Conservation (phyloP, 345 rosid genomes). For the Euphorbia peplus region DNA sequence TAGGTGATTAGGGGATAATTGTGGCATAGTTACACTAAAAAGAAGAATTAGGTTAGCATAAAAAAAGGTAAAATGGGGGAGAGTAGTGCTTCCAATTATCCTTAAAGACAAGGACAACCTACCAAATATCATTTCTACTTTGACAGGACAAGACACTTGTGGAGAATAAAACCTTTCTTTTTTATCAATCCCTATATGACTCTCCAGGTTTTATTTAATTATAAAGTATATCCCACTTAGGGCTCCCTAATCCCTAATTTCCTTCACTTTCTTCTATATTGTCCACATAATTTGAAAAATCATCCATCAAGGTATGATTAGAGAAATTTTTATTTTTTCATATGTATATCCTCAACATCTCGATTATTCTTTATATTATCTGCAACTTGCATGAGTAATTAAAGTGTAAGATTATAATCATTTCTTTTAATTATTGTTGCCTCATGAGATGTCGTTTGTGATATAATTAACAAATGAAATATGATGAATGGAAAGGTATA, state of each 20-base stretch:
- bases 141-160: conserved; percentile 34
- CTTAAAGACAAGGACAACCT: conserved; percentile 44
- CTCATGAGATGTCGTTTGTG: not conserved
- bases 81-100: conserved; percentile 44
- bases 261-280: not conserved
- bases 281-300: conserved; percentile 4
- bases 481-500: too few species aligned
- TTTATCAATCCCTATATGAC: too few species aligned
- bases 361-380: conserved; percentile 1
- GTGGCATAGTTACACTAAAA: conserved; percentile 14
- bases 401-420: not conserved
- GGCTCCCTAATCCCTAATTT: conserved; percentile 14
- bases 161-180: too few species aligned
- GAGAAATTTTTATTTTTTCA: too few species aligned
- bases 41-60: conserved; percentile 35
- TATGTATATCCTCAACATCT: too few species aligned
- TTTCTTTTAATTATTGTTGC: not conserved
- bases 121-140: conserved; percentile 36
- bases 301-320: not conserved
- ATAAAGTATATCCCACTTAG: too few species aligned
- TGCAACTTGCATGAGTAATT: not conserved
- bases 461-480: not conserved
- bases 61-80: conserved; percentile 30
- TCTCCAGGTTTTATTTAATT: too few species aligned
- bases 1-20: conserved; percentile 16